Conservation (phyloP, 192 early-diverging fungal genomes). For the Coemansia sp. region DNA sequence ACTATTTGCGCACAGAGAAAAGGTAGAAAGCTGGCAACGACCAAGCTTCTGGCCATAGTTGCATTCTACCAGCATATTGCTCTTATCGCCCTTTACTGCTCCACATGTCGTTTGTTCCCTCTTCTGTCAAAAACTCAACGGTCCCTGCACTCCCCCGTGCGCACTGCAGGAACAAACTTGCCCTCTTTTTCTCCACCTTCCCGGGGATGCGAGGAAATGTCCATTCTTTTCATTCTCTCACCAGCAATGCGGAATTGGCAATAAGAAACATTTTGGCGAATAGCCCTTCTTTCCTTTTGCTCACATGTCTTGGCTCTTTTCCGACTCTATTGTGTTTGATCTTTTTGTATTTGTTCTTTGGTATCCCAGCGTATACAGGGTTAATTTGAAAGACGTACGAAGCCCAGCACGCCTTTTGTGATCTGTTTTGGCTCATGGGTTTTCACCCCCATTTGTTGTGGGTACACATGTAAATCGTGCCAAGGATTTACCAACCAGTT, state of each 20-base stretch:
- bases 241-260: conserved; percentile 3
- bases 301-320: conserved; percentile 1
- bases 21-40: background rate
- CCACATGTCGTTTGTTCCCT: background rate
- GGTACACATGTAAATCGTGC: background rate
- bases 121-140: background rate
- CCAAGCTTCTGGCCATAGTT: background rate
- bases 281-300: background rate
- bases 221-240: conserved; percentile 13
- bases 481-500: background rate
- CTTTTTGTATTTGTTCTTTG: background rate
- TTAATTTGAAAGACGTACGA: background rate
- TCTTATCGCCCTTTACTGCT: conserved; percentile 5
- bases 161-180: conserved; percentile 10
- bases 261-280: background rate
- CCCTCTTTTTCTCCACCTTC: background rate
- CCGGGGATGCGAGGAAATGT: background rate
- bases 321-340: background rate
- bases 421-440: too few species aligned
- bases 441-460: background rate
- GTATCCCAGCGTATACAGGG: background rate
- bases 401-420: background rate
- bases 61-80: conserved; percentile 3
- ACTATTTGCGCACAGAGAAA: background rate
- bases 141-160: conserved; percentile 3